These are phyloP conservation scores for Cordyceps tenuipes DNA, from an alignment of 2,329 filamentous ascomycete species.

Conservation along the genomic window DNA sequence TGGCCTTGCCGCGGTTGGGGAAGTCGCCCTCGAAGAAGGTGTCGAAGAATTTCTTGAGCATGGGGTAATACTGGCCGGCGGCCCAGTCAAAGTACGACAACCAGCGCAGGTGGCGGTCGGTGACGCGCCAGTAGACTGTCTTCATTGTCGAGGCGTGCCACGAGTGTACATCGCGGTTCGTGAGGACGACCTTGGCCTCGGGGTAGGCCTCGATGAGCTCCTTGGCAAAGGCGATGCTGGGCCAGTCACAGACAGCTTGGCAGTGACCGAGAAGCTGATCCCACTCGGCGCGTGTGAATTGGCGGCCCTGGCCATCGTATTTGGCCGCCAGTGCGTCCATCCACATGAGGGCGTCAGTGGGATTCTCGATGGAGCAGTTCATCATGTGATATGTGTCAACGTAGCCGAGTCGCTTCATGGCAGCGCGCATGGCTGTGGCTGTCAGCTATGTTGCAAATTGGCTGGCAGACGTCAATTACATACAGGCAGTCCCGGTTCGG, in stretches of 20 bases:
- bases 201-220: constrained; percentile 65
- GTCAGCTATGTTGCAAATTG: neutral
- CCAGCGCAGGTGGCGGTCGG: constrained; percentile 45
- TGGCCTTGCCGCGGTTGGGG: constrained; percentile 53
- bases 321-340: constrained; percentile 56
- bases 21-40: constrained; percentile 62
- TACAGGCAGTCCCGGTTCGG: constrained; percentile 63
- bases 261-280: constrained; percentile 59
- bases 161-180: constrained; percentile 56
- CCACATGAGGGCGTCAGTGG: constrained; percentile 56
- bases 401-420: constrained; percentile 58
- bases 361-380: constrained; percentile 56
- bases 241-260: constrained; percentile 62
- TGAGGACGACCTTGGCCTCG: constrained; percentile 63
- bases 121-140: constrained; percentile 60
- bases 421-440: constrained; percentile 49
- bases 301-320: constrained; percentile 25
- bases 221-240: constrained; percentile 57
- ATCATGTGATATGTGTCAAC: constrained; percentile 67
- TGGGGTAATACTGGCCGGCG: constrained; percentile 59
- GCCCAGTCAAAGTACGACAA: constrained; percentile 46
- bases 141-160: constrained; percentile 56
- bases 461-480: constrained; percentile 19
- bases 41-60: constrained; percentile 62
- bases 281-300: constrained; percentile 59